phyloP scores from a whole-genome alignment of 2,329 filamentous ascomycete species.

The Lecanosticta acicola region DNA sequence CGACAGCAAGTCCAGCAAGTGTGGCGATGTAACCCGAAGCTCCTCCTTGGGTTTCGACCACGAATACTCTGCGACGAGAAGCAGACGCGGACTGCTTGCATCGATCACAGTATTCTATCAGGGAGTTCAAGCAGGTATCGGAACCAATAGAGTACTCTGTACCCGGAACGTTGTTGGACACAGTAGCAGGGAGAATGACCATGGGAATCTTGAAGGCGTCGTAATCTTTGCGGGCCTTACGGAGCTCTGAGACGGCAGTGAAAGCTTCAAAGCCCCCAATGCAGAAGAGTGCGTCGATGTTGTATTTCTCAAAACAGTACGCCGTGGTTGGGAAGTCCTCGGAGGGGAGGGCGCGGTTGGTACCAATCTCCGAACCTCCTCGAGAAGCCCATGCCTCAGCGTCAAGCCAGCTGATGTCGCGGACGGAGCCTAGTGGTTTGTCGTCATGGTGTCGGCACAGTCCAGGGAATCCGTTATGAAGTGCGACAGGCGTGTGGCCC shows the following conservation, averaged over 20 bases:
- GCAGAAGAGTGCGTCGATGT: constrained; percentile 81
- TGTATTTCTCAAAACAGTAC: constrained; percentile 74
- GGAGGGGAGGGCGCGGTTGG: constrained; percentile 84
- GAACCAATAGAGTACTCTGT: constrained; percentile 96
- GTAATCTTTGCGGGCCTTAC: constrained; percentile 71
- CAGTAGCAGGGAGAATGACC: constrained; percentile 86
- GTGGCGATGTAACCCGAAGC: constrained; percentile 91
- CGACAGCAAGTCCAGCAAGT: constrained; percentile 82
- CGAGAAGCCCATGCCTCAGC: constrained; percentile 93
- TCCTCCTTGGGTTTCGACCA: constrained; percentile 95
- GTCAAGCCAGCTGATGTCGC: constrained; percentile 85
- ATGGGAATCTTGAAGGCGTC: constrained; percentile 89
- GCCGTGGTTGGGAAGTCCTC: constrained; percentile 83
- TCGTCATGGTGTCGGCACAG: constrained; percentile 86
- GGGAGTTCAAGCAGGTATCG: constrained; percentile 91
- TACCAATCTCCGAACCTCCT: constrained; percentile 95
- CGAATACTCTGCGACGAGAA: constrained; percentile 87
- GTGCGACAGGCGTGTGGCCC: constrained; percentile 86
- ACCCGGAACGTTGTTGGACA: constrained; percentile 97
- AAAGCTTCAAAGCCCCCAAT: constrained; percentile 96
- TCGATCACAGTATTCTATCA: constrained; percentile 92
- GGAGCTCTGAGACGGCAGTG: constrained; percentile 81
- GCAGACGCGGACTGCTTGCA: constrained; percentile 96
- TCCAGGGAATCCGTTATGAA: constrained; percentile 95
- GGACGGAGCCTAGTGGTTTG: constrained; percentile 72